A percentile compares a stretch with the other conserved stretches of the same genome.
Conservation (phyloP, 371 early-diverging fungal species). For the Mucor saturninus region DNA sequence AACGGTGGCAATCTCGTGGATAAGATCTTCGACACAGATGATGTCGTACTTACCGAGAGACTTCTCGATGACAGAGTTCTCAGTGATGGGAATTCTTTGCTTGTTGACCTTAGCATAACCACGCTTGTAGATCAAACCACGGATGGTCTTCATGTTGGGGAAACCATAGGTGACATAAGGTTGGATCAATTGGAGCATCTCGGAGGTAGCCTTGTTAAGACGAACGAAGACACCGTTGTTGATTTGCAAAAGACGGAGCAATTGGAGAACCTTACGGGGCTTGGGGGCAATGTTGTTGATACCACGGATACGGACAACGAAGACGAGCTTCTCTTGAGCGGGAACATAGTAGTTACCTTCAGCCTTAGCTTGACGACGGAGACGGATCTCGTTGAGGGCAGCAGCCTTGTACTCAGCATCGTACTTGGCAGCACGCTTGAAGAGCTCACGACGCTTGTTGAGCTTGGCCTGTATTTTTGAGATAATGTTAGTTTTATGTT, state of each 20-base stretch:
- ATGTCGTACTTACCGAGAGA: slow-evolving; percentile 95
- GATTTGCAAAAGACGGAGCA: slow-evolving; percentile 98
- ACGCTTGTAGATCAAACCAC: slow-evolving; percentile 99
- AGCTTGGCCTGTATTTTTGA: slow-evolving; percentile 66
- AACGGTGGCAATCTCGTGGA: slow-evolving; percentile 99
- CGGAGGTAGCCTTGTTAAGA: slow-evolving; percentile 97
- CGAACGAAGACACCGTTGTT: slow-evolving; percentile 99
- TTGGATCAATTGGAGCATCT: slow-evolving; percentile 98
- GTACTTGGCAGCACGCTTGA: slow-evolving; percentile 98
- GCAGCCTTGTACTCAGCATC: slow-evolving; percentile 91
- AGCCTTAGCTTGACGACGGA: slow-evolving; percentile 91
- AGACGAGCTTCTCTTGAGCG: slow-evolving; percentile 97
- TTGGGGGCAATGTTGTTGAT: slow-evolving; percentile 99
- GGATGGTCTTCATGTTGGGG: slow-evolving; percentile 98
- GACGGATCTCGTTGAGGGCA: slow-evolving; percentile 89
- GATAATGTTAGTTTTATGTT: background rate
- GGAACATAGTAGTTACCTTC: slow-evolving; percentile 94
- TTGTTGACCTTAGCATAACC: slow-evolving; percentile 98
- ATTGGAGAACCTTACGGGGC: slow-evolving; percentile 99
- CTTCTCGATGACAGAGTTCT: slow-evolving; percentile 96
- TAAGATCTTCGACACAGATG: slow-evolving; percentile 98
- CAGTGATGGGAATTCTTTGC: slow-evolving; percentile 95
- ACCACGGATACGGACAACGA: slow-evolving; percentile 96
- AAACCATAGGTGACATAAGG: slow-evolving; percentile 98
- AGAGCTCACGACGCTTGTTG: slow-evolving; percentile 90